Evolutionary conservation across 2,329 filamentous ascomycete genomes (phyloP).

Genomic region (Iodosphaeria phyllophila): DNA sequence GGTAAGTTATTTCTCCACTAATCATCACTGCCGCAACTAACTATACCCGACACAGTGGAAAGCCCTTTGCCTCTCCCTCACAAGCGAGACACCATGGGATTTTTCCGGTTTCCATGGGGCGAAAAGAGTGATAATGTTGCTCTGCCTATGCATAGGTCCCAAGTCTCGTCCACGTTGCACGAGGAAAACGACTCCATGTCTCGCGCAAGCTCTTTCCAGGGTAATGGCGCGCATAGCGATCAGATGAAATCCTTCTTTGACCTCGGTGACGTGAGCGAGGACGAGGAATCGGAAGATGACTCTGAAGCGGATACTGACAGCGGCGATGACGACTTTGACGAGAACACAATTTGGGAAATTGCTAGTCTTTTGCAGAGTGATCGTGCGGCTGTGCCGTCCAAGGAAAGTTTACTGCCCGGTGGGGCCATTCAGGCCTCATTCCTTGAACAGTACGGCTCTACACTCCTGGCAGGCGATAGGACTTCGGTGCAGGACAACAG

Average conservation of each 20-base stretch:
- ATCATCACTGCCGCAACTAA: not conserved
- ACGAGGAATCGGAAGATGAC: slow-evolving; percentile 22
- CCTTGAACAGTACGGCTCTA: slow-evolving; percentile 17
- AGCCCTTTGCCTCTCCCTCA: slow-evolving; percentile 38
- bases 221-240: too few relatives aligned
- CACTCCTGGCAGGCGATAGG: too few relatives aligned
- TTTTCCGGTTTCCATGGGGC: slow-evolving; percentile 50
- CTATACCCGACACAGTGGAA: slow-evolving; percentile 19
- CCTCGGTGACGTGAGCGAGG: slow-evolving; percentile 40
- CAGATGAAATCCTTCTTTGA: too few relatives aligned
- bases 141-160: not conserved
- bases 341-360: slow-evolving; percentile 45
- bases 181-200: too few relatives aligned
- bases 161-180: too few relatives aligned
- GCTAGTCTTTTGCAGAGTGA: slow-evolving; percentile 35
- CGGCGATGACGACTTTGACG: slow-evolving; percentile 37
- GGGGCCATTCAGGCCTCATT: slow-evolving; percentile 10
- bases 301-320: slow-evolving; percentile 17
- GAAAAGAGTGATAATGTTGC: slow-evolving; percentile 39
- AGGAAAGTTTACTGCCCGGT: slow-evolving; percentile 31
- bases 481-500: too few relatives aligned
- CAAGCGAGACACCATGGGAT: slow-evolving; percentile 38
- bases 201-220: too few relatives aligned
- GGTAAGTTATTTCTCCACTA: slow-evolving; percentile 2
- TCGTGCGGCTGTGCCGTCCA: slow-evolving; percentile 25